phyloP scores from a whole-genome alignment of 2,329 filamentous ascomycete genomes.

The Botryotinia convoluta region DNA sequence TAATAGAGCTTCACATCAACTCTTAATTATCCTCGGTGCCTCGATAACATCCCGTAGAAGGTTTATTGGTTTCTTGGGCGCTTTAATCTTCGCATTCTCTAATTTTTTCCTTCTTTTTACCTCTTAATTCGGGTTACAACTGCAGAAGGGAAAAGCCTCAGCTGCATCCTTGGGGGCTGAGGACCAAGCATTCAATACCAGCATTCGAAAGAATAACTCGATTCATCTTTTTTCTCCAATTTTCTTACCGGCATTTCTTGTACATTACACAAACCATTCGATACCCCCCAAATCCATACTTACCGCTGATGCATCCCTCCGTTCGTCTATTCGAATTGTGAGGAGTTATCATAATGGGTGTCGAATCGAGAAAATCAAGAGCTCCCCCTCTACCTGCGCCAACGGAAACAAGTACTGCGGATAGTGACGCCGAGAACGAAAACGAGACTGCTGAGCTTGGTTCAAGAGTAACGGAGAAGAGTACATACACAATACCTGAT shows the following conservation, averaged over 20 bases:
- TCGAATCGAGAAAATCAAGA: constrained; percentile 46
- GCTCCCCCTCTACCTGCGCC: constrained; percentile 72
- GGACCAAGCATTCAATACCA: background rate
- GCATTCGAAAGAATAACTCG: background rate
- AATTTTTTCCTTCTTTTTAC: background rate
- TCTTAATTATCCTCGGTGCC: background rate
- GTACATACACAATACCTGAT: constrained; percentile 74
- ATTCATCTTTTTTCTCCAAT: constrained; percentile 3
- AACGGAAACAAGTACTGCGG: constrained; percentile 57
- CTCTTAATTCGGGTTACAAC: background rate
- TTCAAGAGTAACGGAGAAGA: constrained; percentile 65
- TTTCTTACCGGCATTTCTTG: background rate
- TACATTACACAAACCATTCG: constrained; percentile 6
- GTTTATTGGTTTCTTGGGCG: background rate
- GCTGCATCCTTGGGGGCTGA: constrained; percentile 14
- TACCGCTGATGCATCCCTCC: constrained; percentile 17
- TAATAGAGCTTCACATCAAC: constrained; percentile 5
- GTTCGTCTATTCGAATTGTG: constrained; percentile 16
- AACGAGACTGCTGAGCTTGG: constrained; percentile 58
- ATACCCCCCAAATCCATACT: background rate
- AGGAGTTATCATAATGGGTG: constrained; percentile 35
- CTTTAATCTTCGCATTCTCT: background rate
- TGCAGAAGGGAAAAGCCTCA: constrained; percentile 6
- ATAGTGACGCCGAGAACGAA: constrained; percentile 54
- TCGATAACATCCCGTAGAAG: background rate